Evolutionary conservation across 2,329 filamentous ascomycete species (phyloP), one percentile per base, ranked within the genome.

Genomic region (Purpureocillium takamizusanense): DNA sequence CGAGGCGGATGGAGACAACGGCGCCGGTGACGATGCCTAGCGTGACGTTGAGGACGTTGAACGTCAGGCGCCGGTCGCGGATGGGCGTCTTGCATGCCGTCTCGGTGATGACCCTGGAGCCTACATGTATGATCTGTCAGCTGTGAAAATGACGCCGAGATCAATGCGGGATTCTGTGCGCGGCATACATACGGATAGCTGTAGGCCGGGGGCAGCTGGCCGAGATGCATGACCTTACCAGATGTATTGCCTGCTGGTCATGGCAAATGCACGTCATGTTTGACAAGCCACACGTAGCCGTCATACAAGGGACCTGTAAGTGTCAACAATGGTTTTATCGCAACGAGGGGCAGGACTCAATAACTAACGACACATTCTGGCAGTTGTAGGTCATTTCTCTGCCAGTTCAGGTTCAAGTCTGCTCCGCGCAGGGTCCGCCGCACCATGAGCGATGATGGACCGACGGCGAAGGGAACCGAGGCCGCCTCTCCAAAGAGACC

Each of bases 1-100:
- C 27, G 4, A 53, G 35, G 15, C 51, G 43, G 4, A 42, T 41
- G 13, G 38, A n/a, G 17, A 51, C 41, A 13, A 45, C 37, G 8
- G 50, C 25, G 16, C 37, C 36, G 7, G 51, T 44, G 5, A 51
- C 34, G 18, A 40, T 36, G 9, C 41, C 46, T 37, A 50, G 41
- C 28, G 42, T 29, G 28, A 50, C n/a, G 13, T 41, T 45, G 27
- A 45, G 9, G 16, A 31, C 18, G 17, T 16, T 36, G 28, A 31
- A 25, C n/a, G 9, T 13, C 8, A 3, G 6, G 4, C 25, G 18
- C 8, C n/a, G 13, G 35, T 36, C 17, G n/a, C 35, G 17, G n/a
- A 31, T 13, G 12, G 35, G 16, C 3, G 35, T 36, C 4, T 31
- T 10, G 35, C 35, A 36, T 13, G 28, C 17, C 16, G 28, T 21